Evolutionary conservation across 495 filamentous ascomycete genomes (phyloP), one percentile per base, ranked within the genome.

Genomic region (Glonium stellatum): DNA sequence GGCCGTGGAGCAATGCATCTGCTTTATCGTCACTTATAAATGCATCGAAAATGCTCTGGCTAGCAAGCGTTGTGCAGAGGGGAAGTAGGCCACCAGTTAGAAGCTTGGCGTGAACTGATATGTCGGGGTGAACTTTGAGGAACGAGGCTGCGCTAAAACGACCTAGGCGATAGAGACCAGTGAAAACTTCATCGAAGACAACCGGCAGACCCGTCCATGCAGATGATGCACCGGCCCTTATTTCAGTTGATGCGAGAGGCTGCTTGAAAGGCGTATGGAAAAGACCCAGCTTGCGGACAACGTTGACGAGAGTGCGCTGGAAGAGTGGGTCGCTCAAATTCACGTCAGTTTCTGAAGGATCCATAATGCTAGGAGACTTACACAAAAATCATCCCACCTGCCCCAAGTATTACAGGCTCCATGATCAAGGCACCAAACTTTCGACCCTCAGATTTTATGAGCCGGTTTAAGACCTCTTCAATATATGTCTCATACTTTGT

Each of bases 111-210:
- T 90, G 84, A 15, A 88, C 84, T 0, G 81, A 82, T 57, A 92
- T 83, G 63, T 92, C 88, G 1, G 87, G 76, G 56, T 86, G 65
- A 0, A 79, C 70, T n/a, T 72, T 71, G 5, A 92, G 77, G 72
- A 90, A 87, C 1, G 83, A 83, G 19, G 84, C 78, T 1, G 85
- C 75, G 11, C 78, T 82, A 54, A 81, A 76, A 34, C 82, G 81
- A 22, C 88, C 87, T 18, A 92, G 83, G 37, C 88, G 86, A 73
- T 88, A 89, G 15, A 92, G 75, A 13, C 88, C 88, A 0, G 87
- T 90, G 74, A 92, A 90, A 35, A 92, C 87, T 70, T 92, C 88
- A 68, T 92, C 88, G 64, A 85, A 84, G 67, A 92, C 78, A 31
- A 92, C 73, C 0, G 88, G 88, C 19, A 92, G 75, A 1, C 88